phyloP scores from a whole-genome alignment of 495 filamentous ascomycete genomes.

The Talaromyces liani region DNA sequence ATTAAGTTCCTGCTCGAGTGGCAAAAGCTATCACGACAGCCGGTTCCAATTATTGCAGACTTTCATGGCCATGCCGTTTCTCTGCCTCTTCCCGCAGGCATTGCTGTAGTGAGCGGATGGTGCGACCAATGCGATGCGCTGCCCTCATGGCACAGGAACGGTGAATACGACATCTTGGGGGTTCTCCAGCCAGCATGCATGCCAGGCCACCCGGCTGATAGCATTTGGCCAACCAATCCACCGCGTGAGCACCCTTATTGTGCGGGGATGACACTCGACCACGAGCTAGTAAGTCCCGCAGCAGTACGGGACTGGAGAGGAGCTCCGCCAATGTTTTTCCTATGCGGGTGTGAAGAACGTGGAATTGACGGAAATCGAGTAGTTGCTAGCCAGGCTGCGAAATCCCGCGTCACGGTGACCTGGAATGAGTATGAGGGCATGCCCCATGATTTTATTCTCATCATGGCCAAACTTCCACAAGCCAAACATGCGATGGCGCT shows the following conservation, averaged over 20 bases:
- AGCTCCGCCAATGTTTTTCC: constrained; percentile 51
- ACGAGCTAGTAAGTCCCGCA: constrained; percentile 55
- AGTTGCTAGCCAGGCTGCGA: constrained; percentile 38
- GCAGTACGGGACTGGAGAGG: constrained; percentile 48
- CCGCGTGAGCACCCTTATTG: constrained; percentile 52
- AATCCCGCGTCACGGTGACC: constrained; percentile 46
- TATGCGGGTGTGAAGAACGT: constrained; percentile 52
- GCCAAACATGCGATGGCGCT: constrained; percentile 2
- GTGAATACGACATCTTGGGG: constrained; percentile 1
- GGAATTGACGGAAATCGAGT: constrained; percentile 52
- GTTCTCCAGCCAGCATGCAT: constrained; percentile 8
- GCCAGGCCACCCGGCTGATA: constrained; percentile 31
- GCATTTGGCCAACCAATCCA: constrained; percentile 53
- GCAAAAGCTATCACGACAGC: constrained; percentile 22
- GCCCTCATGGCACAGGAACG: constrained; percentile 3
- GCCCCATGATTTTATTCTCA: constrained; percentile 56
- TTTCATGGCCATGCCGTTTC: neutral
- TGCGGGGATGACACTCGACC: constrained; percentile 43
- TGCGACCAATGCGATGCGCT: constrained; percentile 5
- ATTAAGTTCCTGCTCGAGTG: constrained; percentile 54
- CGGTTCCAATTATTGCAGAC: neutral
- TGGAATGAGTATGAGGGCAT: constrained; percentile 61
- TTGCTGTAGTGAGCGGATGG: constrained; percentile 1
- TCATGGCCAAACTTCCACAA: neutral
- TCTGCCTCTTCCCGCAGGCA: constrained; percentile 4